These are phyloP conservation scores for Beauveria asiatica DNA, from an alignment of 2,329 filamentous ascomycete species.

Conservation along the genomic window DNA sequence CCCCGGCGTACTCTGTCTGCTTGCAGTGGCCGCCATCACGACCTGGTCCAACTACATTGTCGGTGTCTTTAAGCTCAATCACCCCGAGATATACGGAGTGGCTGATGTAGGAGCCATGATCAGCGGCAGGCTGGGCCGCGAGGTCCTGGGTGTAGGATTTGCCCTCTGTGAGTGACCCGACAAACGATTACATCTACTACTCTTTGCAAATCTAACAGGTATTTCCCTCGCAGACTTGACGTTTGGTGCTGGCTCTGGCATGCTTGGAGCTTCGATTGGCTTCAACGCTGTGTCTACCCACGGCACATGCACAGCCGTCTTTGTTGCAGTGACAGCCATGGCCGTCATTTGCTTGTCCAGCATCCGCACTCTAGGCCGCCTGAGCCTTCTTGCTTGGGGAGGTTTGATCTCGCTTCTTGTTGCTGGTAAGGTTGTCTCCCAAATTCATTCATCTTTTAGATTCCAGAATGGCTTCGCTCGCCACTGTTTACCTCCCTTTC, in stretches of 20 bases:
- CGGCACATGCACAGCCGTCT: not conserved
- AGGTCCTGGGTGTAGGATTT: slow-evolving; percentile 24
- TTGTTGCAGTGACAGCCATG: not conserved
- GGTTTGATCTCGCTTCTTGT: too few relatives aligned
- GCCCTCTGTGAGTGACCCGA: slow-evolving; percentile 23
- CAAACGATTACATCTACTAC: not conserved
- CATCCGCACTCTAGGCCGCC: not conserved
- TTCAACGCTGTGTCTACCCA: not conserved
- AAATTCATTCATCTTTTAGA: not conserved
- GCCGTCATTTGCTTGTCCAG: not conserved
- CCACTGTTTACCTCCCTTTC: too few relatives aligned
- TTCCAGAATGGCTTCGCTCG: too few relatives aligned
- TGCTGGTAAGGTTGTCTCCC: too few relatives aligned
- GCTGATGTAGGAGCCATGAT: slow-evolving; percentile 35
- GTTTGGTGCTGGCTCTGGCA: not conserved
- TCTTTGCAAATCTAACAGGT: not conserved
- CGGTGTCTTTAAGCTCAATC: slow-evolving; percentile 40
- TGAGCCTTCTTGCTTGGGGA: too few relatives aligned
- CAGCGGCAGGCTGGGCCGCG: too few relatives aligned
- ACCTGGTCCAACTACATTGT: slow-evolving; percentile 42
- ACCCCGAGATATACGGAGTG: slow-evolving; percentile 42
- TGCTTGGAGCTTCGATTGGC: not conserved
- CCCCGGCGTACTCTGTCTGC: slow-evolving; percentile 37
- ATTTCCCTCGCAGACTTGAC: not conserved
- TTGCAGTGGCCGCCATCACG: slow-evolving; percentile 32